Percentiles rank a stretch among this genome's conserved stretches.
phyloP scores from a whole-genome alignment of 305 asterid genomes.

The Fraxinus baroniana region DNA sequence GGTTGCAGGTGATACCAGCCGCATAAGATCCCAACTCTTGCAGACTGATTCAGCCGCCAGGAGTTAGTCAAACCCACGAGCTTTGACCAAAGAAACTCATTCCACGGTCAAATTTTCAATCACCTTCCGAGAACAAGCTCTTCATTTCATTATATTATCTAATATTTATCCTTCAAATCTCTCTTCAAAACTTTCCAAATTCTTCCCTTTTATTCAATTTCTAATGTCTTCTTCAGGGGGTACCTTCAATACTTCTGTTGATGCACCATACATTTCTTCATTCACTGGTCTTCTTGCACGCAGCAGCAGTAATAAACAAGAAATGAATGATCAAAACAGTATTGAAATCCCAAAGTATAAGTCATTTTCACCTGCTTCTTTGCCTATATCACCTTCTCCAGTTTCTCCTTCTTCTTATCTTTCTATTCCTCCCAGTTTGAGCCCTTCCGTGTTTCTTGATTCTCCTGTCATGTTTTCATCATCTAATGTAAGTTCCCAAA shows the following conservation, averaged over 20 bases:
- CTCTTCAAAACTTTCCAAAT: background rate
- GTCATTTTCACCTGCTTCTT: constrained; percentile 51
- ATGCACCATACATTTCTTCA: constrained; percentile 36
- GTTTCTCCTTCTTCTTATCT: constrained; percentile 71
- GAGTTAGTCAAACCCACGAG: constrained; percentile 73
- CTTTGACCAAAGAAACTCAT: constrained; percentile 53
- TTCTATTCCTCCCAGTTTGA: constrained; percentile 49
- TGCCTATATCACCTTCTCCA: constrained; percentile 56
- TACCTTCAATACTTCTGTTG: constrained; percentile 37
- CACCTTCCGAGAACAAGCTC: constrained; percentile 45
- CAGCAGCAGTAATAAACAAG: constrained; percentile 9
- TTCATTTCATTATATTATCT: background rate
- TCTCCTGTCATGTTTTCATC: constrained; percentile 63
- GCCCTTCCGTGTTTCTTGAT: constrained; percentile 66
- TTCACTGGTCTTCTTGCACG: constrained; percentile 47
- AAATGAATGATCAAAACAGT: constrained; percentile 16
- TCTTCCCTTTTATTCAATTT: constrained; percentile 18
- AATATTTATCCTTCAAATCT: background rate
- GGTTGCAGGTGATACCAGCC: constrained; percentile 12
- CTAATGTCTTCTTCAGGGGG: constrained; percentile 73
- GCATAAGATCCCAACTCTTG: constrained; percentile 13
- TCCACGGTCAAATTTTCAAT: constrained; percentile 56
- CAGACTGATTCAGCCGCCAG: constrained; percentile 66
- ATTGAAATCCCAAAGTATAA: constrained; percentile 49
- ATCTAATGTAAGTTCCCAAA: constrained; percentile 57